Conservation (phyloP, 805 yeast genomes). For the Starmerella ratchasimensis region DNA sequence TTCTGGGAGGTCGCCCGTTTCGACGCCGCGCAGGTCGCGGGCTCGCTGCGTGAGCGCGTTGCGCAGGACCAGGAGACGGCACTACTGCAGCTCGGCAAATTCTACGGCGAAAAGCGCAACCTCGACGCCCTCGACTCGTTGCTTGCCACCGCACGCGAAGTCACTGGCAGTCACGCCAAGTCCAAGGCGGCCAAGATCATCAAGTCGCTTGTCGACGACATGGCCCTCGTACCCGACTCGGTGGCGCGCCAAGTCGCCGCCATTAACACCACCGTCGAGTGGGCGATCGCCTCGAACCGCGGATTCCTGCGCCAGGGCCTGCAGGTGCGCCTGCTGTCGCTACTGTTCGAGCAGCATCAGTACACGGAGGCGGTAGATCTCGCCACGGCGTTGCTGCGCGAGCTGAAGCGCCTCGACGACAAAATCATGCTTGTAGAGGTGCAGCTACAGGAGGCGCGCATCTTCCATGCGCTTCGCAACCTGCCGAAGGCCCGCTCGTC, state of each 20-base stretch:
- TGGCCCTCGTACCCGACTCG: slow-evolving; percentile 45
- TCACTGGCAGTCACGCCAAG: slow-evolving; percentile 74
- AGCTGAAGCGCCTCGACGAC: slow-evolving; percentile 88
- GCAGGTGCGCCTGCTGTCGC: slow-evolving; percentile 66
- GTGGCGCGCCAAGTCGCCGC: slow-evolving; percentile 59
- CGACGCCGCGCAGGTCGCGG: slow-evolving; percentile 9
- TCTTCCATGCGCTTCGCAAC: slow-evolving; percentile 82
- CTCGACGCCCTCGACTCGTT: slow-evolving; percentile 43
- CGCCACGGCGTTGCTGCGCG: slow-evolving; percentile 58
- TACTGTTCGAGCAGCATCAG: slow-evolving; percentile 50
- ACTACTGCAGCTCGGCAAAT: slow-evolving; percentile 58
- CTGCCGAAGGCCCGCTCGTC: slow-evolving; percentile 85
- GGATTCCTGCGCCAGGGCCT: slow-evolving; percentile 78
- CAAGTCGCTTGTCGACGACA: slow-evolving; percentile 62
- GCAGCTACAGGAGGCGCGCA: slow-evolving; percentile 78
- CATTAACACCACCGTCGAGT: slow-evolving; percentile 66
- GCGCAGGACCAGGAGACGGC: slow-evolving; percentile 52
- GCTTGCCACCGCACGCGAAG: slow-evolving; percentile 51
- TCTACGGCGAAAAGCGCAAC: slow-evolving; percentile 41
- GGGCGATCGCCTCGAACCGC: slow-evolving; percentile 76
- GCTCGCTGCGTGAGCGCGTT: slow-evolving; percentile 29
- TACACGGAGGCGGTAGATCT: slow-evolving; percentile 60
- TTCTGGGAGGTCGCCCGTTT: slow-evolving; percentile 15
- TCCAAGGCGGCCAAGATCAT: slow-evolving; percentile 90
- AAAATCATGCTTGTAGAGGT: slow-evolving; percentile 91